phyloP scores from a whole-genome alignment of 495 filamentous ascomycete species.

The Daldinia concentrica region DNA sequence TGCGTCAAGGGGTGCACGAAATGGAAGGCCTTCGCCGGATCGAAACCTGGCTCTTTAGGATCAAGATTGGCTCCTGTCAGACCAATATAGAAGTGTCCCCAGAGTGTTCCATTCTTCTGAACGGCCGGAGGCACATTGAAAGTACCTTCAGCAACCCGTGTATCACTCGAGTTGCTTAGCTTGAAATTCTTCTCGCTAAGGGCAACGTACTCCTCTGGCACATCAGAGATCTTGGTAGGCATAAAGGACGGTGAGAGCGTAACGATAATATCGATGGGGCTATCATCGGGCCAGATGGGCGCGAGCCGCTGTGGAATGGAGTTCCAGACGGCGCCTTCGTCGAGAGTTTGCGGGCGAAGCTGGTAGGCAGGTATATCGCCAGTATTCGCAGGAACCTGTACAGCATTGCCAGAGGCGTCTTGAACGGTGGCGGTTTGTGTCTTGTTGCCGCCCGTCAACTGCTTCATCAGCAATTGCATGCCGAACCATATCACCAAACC shows the following conservation, averaged over 20 bases:
- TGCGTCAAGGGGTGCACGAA: slow-evolving; percentile 87
- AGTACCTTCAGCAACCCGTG: slow-evolving; percentile 76
- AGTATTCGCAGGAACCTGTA: slow-evolving; percentile 56
- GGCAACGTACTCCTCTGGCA: slow-evolving; percentile 67
- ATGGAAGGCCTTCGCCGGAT: slow-evolving; percentile 77
- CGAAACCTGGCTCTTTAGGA: slow-evolving; percentile 74
- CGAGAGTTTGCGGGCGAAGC: slow-evolving; percentile 66
- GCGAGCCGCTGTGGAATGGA: slow-evolving; percentile 77
- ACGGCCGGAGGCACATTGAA: slow-evolving; percentile 81
- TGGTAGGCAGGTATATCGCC: slow-evolving; percentile 70
- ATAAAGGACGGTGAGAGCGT: slow-evolving; percentile 81
- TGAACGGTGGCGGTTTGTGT: slow-evolving; percentile 54
- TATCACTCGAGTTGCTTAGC: slow-evolving; percentile 83
- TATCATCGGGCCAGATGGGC: slow-evolving; percentile 87
- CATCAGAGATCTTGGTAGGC: slow-evolving; percentile 69
- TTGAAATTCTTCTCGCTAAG: slow-evolving; percentile 82
- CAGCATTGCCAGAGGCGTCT: slow-evolving; percentile 57
- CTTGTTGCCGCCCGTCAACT: slow-evolving; percentile 59
- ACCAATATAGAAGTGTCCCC: slow-evolving; percentile 90
- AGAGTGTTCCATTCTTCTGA: slow-evolving; percentile 92
- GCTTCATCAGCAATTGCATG: slow-evolving; percentile 59
- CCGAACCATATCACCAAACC: slow-evolving; percentile 55
- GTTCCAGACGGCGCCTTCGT: slow-evolving; percentile 72
- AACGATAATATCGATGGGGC: slow-evolving; percentile 81
- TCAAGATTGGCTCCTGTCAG: slow-evolving; percentile 78